Percentiles rank a stretch among this genome's conserved stretches.
Conservation (phyloP, 2,329 filamentous ascomycete genomes). For the Colletotrichum viniferum region DNA sequence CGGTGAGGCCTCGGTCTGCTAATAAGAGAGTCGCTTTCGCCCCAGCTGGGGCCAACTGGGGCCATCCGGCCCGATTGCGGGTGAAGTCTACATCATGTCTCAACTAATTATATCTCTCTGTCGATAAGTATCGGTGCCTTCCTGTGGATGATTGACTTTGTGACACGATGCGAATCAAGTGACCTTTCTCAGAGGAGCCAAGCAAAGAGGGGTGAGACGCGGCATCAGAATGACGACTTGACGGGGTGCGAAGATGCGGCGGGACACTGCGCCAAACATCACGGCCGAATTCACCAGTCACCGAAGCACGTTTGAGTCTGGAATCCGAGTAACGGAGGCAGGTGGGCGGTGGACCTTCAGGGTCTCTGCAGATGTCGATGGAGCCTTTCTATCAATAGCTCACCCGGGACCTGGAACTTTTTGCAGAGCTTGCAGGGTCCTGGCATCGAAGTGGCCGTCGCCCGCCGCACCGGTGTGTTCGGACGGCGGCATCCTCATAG, state of each 20-base stretch:
- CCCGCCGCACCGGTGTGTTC: neutral
- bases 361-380: neutral
- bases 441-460: neutral
- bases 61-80: neutral
- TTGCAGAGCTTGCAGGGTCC: neutral
- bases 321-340: slow-evolving; percentile 4
- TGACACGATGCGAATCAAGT: neutral
- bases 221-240: neutral
- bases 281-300: neutral
- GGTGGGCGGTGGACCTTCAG: neutral
- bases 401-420: neutral
- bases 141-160: neutral
- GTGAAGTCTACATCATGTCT: neutral
- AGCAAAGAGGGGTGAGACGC: neutral
- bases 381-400: neutral
- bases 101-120: neutral
- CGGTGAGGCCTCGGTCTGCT: neutral
- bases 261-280: neutral
- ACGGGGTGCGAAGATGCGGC: neutral
- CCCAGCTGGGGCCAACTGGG: neutral
- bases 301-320: neutral
- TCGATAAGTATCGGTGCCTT: neutral
- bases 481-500: neutral
- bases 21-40: neutral
- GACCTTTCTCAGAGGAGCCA: neutral